A percentile compares a stretch with the other conserved stretches of the same genome.
Evolutionary conservation across 2,329 filamentous ascomycete species (phyloP).

Genomic region (Nothophoma quercina): DNA sequence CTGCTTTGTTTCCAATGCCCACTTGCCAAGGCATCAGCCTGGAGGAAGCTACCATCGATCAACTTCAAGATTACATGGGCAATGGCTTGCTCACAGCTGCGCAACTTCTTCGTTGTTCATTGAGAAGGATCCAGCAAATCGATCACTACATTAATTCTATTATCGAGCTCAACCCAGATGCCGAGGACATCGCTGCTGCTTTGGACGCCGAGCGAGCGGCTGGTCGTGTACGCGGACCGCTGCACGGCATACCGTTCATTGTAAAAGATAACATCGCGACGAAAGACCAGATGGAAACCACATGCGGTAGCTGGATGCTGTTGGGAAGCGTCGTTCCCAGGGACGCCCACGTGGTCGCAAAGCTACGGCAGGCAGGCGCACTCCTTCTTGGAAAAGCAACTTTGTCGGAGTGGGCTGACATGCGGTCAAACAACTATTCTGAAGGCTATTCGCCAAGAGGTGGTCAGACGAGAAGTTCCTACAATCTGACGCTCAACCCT

Average conservation of each 20-base stretch:
- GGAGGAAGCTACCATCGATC: constrained; percentile 74
- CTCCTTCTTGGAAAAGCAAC: constrained; percentile 73
- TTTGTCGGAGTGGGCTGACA: constrained; percentile 73
- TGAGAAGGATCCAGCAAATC: constrained; percentile 67
- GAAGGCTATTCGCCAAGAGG: constrained; percentile 45
- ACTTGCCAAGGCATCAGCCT: constrained; percentile 66
- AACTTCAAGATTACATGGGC: constrained; percentile 68
- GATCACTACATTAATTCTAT: constrained; percentile 70
- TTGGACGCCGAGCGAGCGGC: constrained; percentile 67
- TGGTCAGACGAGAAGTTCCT: constrained; percentile 56
- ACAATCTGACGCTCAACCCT: constrained; percentile 72
- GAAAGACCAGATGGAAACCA: constrained; percentile 76
- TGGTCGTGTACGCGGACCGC: constrained; percentile 66
- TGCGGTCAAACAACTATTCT: constrained; percentile 44
- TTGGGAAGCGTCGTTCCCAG: constrained; percentile 70
- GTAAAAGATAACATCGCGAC: constrained; percentile 69
- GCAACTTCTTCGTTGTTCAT: constrained; percentile 49
- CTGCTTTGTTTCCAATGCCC: constrained; percentile 66
- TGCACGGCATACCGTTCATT: constrained; percentile 79
- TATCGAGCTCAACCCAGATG: constrained; percentile 74
- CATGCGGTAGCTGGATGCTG: constrained; percentile 73
- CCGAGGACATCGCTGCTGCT: constrained; percentile 65
- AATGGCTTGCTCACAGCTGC: constrained; percentile 44
- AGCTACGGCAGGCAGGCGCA: constrained; percentile 70
- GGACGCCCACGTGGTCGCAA: constrained; percentile 70